Evolutionary conservation across 352 stramenopile species (phyloP).

Genomic region (Peronospora destructor): DNA sequence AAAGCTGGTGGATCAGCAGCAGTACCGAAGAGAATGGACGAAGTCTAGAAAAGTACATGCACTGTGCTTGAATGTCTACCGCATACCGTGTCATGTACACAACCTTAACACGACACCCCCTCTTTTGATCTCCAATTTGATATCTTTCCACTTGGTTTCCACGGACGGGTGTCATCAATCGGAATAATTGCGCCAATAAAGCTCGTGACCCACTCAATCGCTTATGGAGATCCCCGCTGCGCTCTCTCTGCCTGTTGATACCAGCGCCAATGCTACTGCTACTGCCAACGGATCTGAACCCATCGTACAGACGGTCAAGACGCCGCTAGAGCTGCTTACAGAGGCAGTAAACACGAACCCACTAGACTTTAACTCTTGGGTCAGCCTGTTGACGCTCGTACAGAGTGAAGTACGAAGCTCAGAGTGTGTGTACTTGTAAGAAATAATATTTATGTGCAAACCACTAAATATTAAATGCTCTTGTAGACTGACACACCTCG

Average conservation of each 20-base stretch:
- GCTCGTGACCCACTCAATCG: conserved; percentile 19
- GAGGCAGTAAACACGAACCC: conserved; percentile 58
- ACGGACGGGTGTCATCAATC: conserved; percentile 19
- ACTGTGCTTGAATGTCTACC: conserved; percentile 9
- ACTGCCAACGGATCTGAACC: conserved; percentile 1
- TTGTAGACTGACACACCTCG: conserved; percentile 28
- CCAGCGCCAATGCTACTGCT: conserved; percentile 4
- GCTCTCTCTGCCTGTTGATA: conserved; percentile 1
- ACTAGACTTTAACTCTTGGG: conserved; percentile 78
- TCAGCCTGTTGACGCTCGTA: conserved; percentile 60
- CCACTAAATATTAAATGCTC: conserved; percentile 1
- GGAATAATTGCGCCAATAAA: conserved; percentile 4
- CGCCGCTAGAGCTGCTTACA: conserved; percentile 43
- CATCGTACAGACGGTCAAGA: conserved; percentile 11
- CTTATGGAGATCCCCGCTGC: conserved; percentile 24
- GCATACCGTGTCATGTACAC: conserved; percentile 8
- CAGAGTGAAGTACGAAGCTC: conserved; percentile 44
- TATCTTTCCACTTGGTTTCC: not conserved
- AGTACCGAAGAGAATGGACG: too few relatives aligned
- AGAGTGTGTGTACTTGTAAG: not conserved
- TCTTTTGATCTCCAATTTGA: conserved; percentile 6
- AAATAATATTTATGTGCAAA: not conserved
- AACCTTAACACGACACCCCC: conserved; percentile 7
- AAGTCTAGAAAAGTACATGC: too few relatives aligned
- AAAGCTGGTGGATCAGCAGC: too few relatives aligned